Conservation (phyloP, 345 rosid genomes). For the Hibiscus mutabilis region DNA sequence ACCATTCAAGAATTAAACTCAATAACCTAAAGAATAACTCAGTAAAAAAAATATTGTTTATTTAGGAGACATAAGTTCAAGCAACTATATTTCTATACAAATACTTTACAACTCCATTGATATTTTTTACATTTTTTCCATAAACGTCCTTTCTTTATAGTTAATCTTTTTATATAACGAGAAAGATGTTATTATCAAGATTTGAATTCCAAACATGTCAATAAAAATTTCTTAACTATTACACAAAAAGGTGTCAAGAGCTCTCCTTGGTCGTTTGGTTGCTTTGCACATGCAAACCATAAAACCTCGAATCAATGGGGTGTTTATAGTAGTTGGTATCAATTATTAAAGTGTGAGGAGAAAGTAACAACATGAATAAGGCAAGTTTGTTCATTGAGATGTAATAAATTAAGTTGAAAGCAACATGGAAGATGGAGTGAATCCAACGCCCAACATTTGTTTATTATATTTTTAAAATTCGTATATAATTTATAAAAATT, state of each 20-base stretch:
- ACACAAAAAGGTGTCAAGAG: not conserved
- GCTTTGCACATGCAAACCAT: slow-evolving; percentile 18
- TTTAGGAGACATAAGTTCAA: too few species aligned
- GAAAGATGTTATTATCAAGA: too few species aligned
- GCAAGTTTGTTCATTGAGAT: not conserved
- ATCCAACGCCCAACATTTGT: not conserved
- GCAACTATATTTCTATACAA: too few species aligned
- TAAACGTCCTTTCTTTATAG: not conserved
- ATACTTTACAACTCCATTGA: too few species aligned
- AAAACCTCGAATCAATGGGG: slow-evolving; percentile 17
- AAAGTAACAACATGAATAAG: slow-evolving; percentile 12
- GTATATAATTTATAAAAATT: too few species aligned
- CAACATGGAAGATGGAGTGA: not conserved
- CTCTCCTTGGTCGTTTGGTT: not conserved
- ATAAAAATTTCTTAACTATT: too few species aligned
- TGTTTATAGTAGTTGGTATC: not conserved
- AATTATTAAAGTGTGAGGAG: slow-evolving; percentile 17
- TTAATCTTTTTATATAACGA: too few species aligned
- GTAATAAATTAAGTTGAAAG: not conserved
- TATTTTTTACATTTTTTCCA: not conserved
- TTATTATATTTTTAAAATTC: not conserved
- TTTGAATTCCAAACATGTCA: too few species aligned
- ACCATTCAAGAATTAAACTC: too few species aligned
- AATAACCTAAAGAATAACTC: too few species aligned
- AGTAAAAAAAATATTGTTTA: too few species aligned